Percentiles rank a stretch among this genome's conserved stretches.
phyloP scores from a whole-genome alignment of 192 early-diverging fungal genomes.

The Coemansia sp. region DNA sequence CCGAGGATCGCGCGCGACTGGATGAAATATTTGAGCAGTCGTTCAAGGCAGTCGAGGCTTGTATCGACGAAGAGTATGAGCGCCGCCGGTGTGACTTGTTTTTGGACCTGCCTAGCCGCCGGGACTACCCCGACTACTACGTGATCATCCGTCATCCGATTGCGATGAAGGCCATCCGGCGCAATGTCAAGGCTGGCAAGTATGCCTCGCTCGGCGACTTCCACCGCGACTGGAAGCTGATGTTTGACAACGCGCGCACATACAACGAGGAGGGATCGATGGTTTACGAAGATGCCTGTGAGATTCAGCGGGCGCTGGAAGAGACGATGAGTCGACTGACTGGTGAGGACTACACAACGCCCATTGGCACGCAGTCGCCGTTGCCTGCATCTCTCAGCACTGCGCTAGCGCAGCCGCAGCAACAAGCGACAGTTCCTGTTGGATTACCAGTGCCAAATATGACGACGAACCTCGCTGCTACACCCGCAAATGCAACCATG shows the following conservation, averaged over 20 bases:
- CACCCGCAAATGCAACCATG: background rate
- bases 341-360: slow-evolving; percentile 26
- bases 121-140: slow-evolving; percentile 89
- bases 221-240: slow-evolving; percentile 76
- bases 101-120: slow-evolving; percentile 67
- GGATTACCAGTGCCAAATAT: no score
- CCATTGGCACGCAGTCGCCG: slow-evolving; percentile 23
- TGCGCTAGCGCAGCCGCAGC: slow-evolving; percentile 12
- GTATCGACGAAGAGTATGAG: slow-evolving; percentile 30
- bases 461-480: background rate
- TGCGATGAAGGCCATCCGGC: slow-evolving; percentile 84
- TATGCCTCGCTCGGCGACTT: slow-evolving; percentile 72
- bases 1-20: slow-evolving; percentile 38
- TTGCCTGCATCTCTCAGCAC: slow-evolving; percentile 14
- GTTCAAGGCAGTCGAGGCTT: slow-evolving; percentile 37
- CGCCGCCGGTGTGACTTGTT: slow-evolving; percentile 76
- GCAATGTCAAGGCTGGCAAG: slow-evolving; percentile 64
- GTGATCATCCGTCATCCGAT: slow-evolving; percentile 87
- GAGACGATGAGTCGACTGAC: slow-evolving; percentile 24
- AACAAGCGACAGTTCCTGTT: no score
- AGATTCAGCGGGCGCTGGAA: slow-evolving; percentile 53
- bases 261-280: slow-evolving; percentile 90
- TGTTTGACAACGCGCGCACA: slow-evolving; percentile 90
- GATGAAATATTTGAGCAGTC: slow-evolving; percentile 30
- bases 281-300: slow-evolving; percentile 86